A percentile compares a stretch with the other conserved stretches of the same genome.
Conservation (phyloP, 805 yeast species). For the Cyberlindnera mycetangii region DNA sequence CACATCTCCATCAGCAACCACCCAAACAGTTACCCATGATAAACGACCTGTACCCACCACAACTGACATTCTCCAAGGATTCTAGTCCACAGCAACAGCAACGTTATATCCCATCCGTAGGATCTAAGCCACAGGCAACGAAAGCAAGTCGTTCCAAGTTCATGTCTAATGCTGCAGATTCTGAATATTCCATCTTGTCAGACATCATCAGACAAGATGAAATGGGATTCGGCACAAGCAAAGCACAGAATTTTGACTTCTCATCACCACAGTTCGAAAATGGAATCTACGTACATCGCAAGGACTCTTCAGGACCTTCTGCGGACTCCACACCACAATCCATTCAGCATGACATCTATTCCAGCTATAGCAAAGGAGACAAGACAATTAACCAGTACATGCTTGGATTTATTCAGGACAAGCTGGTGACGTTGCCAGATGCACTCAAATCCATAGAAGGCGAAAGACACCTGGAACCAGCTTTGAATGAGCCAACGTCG, state of each 20-base stretch:
- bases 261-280: conserved; percentile 15
- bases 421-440: conserved; percentile 53
- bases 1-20: not conserved
- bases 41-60: conserved; percentile 16
- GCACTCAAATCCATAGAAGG: conserved; percentile 36
- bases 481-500: not conserved
- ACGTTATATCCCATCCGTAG: conserved; percentile 13
- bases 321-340: conserved; percentile 14
- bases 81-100: conserved; percentile 17
- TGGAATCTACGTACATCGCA: conserved; percentile 6
- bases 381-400: conserved; percentile 63
- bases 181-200: conserved; percentile 68
- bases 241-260: conserved; percentile 6
- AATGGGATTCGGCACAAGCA: not conserved
- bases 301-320: conserved; percentile 7
- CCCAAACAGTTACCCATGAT: conserved; percentile 3
- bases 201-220: conserved; percentile 50
- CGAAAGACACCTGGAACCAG: conserved; percentile 7
- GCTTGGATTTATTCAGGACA: conserved; percentile 48
- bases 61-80: conserved; percentile 4
- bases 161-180: conserved; percentile 66
- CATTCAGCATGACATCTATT: conserved; percentile 23
- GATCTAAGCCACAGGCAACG: conserved; percentile 8
- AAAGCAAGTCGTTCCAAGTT: conserved; percentile 37
- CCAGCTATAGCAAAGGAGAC: conserved; percentile 47